These are phyloP conservation scores for Crucibulum laeve DNA, from an alignment of 768 basidiomycete species.

Conservation along the genomic window DNA sequence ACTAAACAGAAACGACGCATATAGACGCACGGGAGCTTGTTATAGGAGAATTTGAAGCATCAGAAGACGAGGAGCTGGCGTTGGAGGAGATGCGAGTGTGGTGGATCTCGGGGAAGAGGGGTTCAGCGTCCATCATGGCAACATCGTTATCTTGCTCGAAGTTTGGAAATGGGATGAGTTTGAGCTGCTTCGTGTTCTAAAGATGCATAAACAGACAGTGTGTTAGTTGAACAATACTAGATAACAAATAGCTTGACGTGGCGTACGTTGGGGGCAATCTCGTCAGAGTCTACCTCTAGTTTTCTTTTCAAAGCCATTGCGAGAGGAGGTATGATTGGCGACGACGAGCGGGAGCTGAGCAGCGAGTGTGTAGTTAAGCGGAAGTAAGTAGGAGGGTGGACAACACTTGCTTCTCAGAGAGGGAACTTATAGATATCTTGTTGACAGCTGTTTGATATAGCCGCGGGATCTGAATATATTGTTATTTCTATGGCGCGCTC, in stretches of 20 bases:
- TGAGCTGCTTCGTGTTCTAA: constrained; percentile 64
- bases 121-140: constrained; percentile 68
- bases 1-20: not conserved
- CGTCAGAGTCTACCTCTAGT: constrained; percentile 54
- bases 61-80: constrained; percentile 55
- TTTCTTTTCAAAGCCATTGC: constrained; percentile 81
- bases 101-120: constrained; percentile 44
- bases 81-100: constrained; percentile 65
- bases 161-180: constrained; percentile 73
- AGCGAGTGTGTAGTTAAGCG: too few relatives aligned
- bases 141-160: constrained; percentile 59
- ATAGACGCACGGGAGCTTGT: constrained; percentile 42
- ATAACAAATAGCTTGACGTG: not conserved
- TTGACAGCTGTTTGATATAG: constrained; percentile 17
- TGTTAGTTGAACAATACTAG: not conserved
- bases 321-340: too few relatives aligned
- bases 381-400: not conserved
- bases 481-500: constrained; percentile 2
- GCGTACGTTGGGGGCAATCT: constrained; percentile 46
- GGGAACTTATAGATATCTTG: constrained; percentile 22
- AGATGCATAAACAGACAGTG: constrained; percentile 10
- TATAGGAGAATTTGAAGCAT: constrained; percentile 41
- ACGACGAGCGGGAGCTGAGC: constrained; percentile 1
- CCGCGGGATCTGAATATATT: constrained; percentile 1
- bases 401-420: constrained; percentile 1